phyloP scores from a whole-genome alignment of 1,139 yeast genomes.

The Kazachstania sp. region DNA sequence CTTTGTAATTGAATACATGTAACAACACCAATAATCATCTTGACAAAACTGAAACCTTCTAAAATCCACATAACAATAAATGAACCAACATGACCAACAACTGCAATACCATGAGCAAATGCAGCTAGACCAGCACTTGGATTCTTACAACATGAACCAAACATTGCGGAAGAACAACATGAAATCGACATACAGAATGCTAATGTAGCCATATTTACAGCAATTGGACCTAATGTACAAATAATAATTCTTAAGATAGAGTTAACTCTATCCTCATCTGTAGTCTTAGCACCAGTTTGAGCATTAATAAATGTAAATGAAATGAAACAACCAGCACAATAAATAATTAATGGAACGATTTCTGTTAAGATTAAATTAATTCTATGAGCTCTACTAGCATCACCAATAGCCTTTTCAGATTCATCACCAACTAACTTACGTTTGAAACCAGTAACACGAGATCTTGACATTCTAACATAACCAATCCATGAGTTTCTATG shows the following conservation, averaged over 20 bases:
- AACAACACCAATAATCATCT: constrained; percentile 79
- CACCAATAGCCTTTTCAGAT: constrained; percentile 92
- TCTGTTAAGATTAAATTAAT: constrained; percentile 80
- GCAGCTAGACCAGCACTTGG: constrained; percentile 97
- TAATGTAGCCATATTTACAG: constrained; percentile 76
- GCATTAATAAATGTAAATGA: constrained; percentile 93
- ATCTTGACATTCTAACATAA: constrained; percentile 87
- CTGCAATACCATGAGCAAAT: constrained; percentile 92
- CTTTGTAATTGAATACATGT: constrained; percentile 86
- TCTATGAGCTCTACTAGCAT: constrained; percentile 89
- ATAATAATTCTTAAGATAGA: constrained; percentile 77
- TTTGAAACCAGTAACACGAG: constrained; percentile 97
- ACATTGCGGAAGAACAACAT: constrained; percentile 95
- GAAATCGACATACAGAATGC: constrained; percentile 68
- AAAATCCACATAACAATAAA: constrained; percentile 95
- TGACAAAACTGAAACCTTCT: constrained; percentile 83
- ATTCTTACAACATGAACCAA: constrained; percentile 93
- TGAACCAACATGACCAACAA: constrained; percentile 73
- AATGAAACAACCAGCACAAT: constrained; percentile 84
- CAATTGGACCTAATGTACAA: constrained; percentile 89
- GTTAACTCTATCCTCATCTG: constrained; percentile 51
- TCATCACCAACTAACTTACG: constrained; percentile 78
- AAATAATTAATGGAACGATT: constrained; percentile 70
- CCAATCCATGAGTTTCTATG: constrained; percentile 99
- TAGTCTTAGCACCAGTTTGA: constrained; percentile 76